Percentiles rank a stretch among this genome's conserved stretches.
These are phyloP conservation scores for Aspergillus fumigatiaffinis DNA, from an alignment of 2,329 filamentous ascomycete genomes.

Conservation along the genomic window DNA sequence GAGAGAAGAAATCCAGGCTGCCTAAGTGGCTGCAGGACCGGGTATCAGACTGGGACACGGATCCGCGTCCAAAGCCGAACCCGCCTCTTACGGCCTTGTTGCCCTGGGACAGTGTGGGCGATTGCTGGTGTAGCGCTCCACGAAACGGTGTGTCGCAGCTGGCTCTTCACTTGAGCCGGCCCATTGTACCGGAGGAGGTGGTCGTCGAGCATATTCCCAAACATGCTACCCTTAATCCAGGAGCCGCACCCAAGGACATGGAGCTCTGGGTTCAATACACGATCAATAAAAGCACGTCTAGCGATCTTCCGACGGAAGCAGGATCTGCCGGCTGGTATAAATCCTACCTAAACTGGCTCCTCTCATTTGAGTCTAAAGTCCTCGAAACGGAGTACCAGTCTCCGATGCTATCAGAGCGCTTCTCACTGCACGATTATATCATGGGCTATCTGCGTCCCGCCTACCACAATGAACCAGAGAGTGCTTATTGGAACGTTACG, in stretches of 20 bases:
- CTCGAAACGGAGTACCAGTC: background rate
- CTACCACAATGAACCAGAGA: slow-evolving; percentile 27
- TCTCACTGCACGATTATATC: slow-evolving; percentile 27
- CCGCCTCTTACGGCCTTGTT: slow-evolving; percentile 57
- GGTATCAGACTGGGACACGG: background rate
- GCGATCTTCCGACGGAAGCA: background rate
- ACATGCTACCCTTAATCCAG: slow-evolving; percentile 58
- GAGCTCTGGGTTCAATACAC: slow-evolving; percentile 65
- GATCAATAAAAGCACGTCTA: slow-evolving; percentile 28
- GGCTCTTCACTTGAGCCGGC: slow-evolving; percentile 32
- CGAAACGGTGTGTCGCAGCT: slow-evolving; percentile 44
- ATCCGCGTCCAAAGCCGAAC: background rate
- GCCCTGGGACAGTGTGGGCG: slow-evolving; percentile 72
- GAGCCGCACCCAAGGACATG: slow-evolving; percentile 60
- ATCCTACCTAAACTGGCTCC: background rate
- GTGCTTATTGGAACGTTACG: slow-evolving; percentile 34
- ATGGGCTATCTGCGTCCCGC: slow-evolving; percentile 28
- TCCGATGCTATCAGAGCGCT: slow-evolving; percentile 3
- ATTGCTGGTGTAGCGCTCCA: slow-evolving; percentile 76
- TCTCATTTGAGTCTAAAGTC: background rate
- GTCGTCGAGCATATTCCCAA: slow-evolving; percentile 69
- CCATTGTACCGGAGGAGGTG: slow-evolving; percentile 64
- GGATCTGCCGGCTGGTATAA: background rate
- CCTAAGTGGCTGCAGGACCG: background rate
- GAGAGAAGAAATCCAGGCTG: background rate